A percentile compares a stretch with the other conserved stretches of the same genome.
These are phyloP conservation scores for Hortaea sp. DNA, from an alignment of 2,329 filamentous ascomycete species.

Conservation along the genomic window DNA sequence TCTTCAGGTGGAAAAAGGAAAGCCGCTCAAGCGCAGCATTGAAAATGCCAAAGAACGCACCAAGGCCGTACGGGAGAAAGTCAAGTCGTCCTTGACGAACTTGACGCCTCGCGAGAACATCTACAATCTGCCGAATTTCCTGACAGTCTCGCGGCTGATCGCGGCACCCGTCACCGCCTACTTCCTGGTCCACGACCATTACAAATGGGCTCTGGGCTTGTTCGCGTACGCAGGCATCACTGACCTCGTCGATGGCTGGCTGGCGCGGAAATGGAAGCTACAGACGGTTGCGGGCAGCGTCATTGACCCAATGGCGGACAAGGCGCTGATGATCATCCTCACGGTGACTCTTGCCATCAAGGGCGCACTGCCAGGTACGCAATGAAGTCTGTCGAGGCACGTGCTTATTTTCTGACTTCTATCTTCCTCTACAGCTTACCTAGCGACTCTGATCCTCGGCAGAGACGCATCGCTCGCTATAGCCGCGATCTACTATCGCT, in stretches of 20 bases:
- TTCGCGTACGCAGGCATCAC: conserved; percentile 88
- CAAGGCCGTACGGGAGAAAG: conserved; percentile 19
- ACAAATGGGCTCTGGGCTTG: conserved; percentile 68
- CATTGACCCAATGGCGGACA: conserved; percentile 95
- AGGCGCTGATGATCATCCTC: conserved; percentile 86
- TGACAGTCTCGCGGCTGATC: conserved; percentile 76
- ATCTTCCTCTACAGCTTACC: conserved; percentile 51
- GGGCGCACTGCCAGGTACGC: conserved; percentile 65
- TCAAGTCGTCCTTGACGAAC: conserved; percentile 21
- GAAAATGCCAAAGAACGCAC: conserved; percentile 19
- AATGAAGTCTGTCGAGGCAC: neutral
- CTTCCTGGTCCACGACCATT: conserved; percentile 72
- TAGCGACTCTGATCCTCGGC: conserved; percentile 82
- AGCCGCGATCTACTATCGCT: conserved; percentile 88
- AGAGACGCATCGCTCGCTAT: conserved; percentile 75
- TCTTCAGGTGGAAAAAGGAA: neutral
- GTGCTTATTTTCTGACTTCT: neutral
- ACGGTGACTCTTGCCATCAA: conserved; percentile 78
- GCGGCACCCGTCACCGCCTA: conserved; percentile 82
- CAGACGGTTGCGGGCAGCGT: conserved; percentile 92
- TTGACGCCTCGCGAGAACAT: conserved; percentile 68
- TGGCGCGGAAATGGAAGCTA: conserved; percentile 76
- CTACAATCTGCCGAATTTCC: conserved; percentile 88
- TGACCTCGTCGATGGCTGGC: conserved; percentile 87
- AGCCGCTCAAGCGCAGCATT: conserved; percentile 14